Evolutionary conservation across 352 stramenopile species (phyloP), one percentile per base, ranked within the genome.

Genomic region (Globisporangium emineosum): DNA sequence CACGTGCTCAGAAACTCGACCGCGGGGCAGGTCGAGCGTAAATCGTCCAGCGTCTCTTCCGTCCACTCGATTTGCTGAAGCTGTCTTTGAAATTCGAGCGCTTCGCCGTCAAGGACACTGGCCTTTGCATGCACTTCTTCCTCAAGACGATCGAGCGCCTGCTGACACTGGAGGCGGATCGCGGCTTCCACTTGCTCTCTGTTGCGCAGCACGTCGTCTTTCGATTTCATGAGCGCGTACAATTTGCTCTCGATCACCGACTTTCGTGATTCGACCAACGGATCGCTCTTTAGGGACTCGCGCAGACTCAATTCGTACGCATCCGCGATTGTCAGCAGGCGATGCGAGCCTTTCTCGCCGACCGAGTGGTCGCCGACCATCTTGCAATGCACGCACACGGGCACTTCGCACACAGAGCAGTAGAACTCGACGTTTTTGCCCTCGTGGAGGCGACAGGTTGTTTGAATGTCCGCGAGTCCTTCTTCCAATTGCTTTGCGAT

Each of bases 331-430:
- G 76, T 78, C 2, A 94, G 57, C 43, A 94, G 49, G 4, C 86
- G 79, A 43, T 94, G 83, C 2, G 71, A 66, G 17, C 86, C 86
- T 67, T 91, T 94, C 1, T 91, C 86, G n/a, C 83, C 86, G 15
- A 78, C 79, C 2, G 83, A 89, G 68, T 93, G 83, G 49, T 93
- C 83, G 42, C 86, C 86, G 3, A 90, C 53, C 82, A 93, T 90
- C 70, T 93, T 93, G 72, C 86, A 93, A 57, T 82, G 81, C 29
- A 94, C 82, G 29, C 83, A 94, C 10, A 93, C 78, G 0, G 82
- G 77, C 2, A 77, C 59, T 8, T 77, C 67, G 50, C 86, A 94
- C 27, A 84, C 64, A 0, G 79, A 71, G 57, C 82, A 94, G 56
- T 86, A 94, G 57, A 94, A 92, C 66, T 94, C 86, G 49, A 91